Evolutionary conservation across 352 stramenopile species (phyloP), one percentile per base, ranked within the genome.

Genomic region (Globisporangium middletonii): DNA sequence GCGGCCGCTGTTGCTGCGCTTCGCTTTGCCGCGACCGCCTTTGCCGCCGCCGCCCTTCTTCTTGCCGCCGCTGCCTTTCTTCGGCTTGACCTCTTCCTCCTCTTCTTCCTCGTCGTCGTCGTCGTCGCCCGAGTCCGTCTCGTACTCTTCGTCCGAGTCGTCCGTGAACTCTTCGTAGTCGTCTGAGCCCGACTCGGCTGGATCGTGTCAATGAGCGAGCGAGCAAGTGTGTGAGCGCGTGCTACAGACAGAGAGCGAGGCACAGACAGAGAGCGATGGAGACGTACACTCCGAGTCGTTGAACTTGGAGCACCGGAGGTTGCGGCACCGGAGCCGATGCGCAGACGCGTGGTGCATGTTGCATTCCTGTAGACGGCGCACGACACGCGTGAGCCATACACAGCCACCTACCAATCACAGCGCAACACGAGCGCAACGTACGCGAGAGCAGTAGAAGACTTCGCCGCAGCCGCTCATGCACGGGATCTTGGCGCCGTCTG

Each of bases 271-370:
- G 42, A 51, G 5, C 15, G 27, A 11, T 11, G 9, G 16, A 27
- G 7, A 15, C 82, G 53, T 84, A 92, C 83, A 93, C 52, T 93
- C 83, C 53, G 81, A 90, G 73, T 94, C 84, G 62, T 94, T 92
- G 48, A 94, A 94, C 68, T 94, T 94, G 59, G 84, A 92, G 66
- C 80, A 94, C 6, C 84, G 83, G 55, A 94, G 67, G 56, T 94
- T 94, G 26, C 82, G 77, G 65, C 84, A 94, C 11, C 80, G 82
- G 27, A 94, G 69, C 53, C 84, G 84, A 83, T 94, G 84, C n/a
- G 84, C 82, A 16, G 82, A 92, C 19, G 84, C 84, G 69, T 94
- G 82, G 70, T 92, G 80, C 79, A 92, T 92, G 57, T 88, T 90
- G 67, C 84, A 94, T 75, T 94, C 84, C 84, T 88, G 63, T 18